Percentiles rank a stretch among this genome's conserved stretches.
phyloP scores from a whole-genome alignment of 306 rosid genomes.

The Vachellia collinsii region DNA sequence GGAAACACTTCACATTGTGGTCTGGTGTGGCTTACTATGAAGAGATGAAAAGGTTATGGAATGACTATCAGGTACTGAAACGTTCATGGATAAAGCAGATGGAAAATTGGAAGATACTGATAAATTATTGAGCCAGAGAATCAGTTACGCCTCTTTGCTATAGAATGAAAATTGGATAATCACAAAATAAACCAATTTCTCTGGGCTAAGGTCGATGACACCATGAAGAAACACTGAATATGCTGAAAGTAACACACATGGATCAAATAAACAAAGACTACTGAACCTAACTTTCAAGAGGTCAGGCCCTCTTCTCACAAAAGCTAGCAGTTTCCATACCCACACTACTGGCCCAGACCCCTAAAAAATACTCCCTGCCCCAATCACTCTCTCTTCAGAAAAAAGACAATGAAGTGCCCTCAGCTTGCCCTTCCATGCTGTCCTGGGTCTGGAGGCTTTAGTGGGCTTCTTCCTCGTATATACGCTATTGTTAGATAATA shows the following conservation, averaged over 20 bases:
- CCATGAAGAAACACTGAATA: constrained; percentile 53
- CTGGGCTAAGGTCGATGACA: background rate
- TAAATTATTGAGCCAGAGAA: background rate
- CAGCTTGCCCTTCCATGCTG: constrained; percentile 1
- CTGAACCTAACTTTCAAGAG: background rate
- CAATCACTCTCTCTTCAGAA: background rate
- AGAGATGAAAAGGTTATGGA: constrained; percentile 77
- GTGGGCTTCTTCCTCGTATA: background rate
- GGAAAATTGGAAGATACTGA: background rate
- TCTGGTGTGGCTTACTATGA: constrained; percentile 76
- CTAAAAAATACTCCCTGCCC: background rate
- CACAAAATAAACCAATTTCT: background rate
- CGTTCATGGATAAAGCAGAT: constrained; percentile 27
- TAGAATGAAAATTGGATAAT: background rate
- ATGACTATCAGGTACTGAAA: constrained; percentile 71
- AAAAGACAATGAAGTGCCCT: background rate
- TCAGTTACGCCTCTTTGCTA: background rate
- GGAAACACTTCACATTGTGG: constrained; percentile 94
- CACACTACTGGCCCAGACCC: background rate
- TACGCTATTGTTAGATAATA: background rate
- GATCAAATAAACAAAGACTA: background rate
- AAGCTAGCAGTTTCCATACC: background rate
- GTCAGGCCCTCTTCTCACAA: background rate
- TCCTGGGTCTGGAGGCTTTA: background rate
- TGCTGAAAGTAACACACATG: background rate